Evolutionary conservation across 1,284 basidiomycete species (phyloP).

Genomic region (Puccinia hordei): DNA sequence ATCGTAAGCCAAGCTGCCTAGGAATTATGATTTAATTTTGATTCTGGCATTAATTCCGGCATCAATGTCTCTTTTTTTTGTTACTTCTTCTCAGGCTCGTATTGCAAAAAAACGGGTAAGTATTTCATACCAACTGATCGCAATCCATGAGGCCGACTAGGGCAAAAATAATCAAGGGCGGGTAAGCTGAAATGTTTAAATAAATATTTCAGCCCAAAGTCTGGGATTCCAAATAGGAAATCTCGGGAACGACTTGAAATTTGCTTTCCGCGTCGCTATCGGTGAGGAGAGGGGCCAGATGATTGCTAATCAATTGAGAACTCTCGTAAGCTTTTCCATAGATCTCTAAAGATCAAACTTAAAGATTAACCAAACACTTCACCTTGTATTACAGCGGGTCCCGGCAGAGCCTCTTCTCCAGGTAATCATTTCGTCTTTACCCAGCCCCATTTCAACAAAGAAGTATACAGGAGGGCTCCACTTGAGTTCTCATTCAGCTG

Average conservation of each 20-base stretch:
- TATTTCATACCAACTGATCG: not conserved
- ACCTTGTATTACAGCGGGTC: not conserved
- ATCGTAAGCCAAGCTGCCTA: conserved; percentile 11
- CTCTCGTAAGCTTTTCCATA: not conserved
- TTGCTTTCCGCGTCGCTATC: conserved; percentile 7
- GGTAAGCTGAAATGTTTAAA: not conserved
- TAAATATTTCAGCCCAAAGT: not conserved
- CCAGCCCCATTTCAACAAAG: too few species aligned
- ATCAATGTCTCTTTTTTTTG: not conserved
- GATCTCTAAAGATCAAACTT: not conserved
- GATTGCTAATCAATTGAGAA: not conserved
- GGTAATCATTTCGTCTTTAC: not conserved
- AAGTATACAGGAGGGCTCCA: not conserved
- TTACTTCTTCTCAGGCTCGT: conserved; percentile 8
- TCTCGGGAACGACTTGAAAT: conserved; percentile 8
- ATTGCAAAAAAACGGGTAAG: conserved; percentile 15
- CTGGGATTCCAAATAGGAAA: conserved; percentile 23
- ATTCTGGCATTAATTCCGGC: not conserved
- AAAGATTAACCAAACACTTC: not conserved
- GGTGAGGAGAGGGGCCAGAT: not conserved
- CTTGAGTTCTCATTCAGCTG: not conserved
- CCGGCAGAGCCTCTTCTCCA: conserved; percentile 18
- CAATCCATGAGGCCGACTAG: not conserved
- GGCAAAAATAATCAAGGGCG: not conserved
- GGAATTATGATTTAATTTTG: not conserved